A percentile compares a stretch with the other conserved stretches of the same genome.
Conservation (phyloP, 1,284 basidiomycete genomes). For the Mycocalia duriaeana region DNA sequence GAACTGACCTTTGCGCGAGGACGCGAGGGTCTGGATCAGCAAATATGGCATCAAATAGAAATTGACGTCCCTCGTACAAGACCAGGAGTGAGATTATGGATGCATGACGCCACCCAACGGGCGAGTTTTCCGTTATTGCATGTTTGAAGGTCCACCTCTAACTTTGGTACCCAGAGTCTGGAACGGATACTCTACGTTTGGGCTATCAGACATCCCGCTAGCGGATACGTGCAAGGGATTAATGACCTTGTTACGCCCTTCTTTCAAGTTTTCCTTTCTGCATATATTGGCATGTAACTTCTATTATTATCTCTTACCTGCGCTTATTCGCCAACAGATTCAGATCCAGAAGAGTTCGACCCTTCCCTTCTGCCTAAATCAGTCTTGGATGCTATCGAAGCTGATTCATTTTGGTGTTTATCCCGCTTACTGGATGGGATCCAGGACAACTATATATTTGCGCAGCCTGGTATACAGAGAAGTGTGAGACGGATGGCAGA, state of each 20-base stretch:
- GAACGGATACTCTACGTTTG: slow-evolving; percentile 95
- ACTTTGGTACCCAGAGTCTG: slow-evolving; percentile 54
- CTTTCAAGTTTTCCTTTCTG: slow-evolving; percentile 89
- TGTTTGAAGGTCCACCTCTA: slow-evolving; percentile 12
- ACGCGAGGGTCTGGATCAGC: slow-evolving; percentile 79
- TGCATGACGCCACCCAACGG: slow-evolving; percentile 81
- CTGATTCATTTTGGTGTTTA: slow-evolving; percentile 96
- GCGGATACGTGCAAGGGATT: slow-evolving; percentile 96
- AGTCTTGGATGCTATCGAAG: slow-evolving; percentile 82
- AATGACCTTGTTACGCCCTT: slow-evolving; percentile 96
- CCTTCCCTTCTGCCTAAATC: slow-evolving; percentile 65
- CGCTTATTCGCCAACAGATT: slow-evolving; percentile 43
- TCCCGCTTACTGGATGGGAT: slow-evolving; percentile 92
- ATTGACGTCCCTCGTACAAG: slow-evolving; percentile 94
- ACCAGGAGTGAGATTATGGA: slow-evolving; percentile 89
- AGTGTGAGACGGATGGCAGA: slow-evolving; percentile 91
- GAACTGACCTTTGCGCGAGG: slow-evolving; percentile 89
- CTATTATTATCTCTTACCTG: slow-evolving; percentile 6
- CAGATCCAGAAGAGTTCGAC: slow-evolving; percentile 85
- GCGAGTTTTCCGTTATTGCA: slow-evolving; percentile 38
- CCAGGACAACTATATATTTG: slow-evolving; percentile 94
- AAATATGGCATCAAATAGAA: slow-evolving; percentile 98
- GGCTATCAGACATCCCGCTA: slow-evolving; percentile 95
- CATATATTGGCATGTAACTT: slow-evolving; percentile 73
- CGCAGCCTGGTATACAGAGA: slow-evolving; percentile 90